Percentiles rank a stretch among this genome's conserved stretches.
Evolutionary conservation across 1,139 yeast genomes (phyloP).

Genomic region (Citeromyces siamensis): DNA sequence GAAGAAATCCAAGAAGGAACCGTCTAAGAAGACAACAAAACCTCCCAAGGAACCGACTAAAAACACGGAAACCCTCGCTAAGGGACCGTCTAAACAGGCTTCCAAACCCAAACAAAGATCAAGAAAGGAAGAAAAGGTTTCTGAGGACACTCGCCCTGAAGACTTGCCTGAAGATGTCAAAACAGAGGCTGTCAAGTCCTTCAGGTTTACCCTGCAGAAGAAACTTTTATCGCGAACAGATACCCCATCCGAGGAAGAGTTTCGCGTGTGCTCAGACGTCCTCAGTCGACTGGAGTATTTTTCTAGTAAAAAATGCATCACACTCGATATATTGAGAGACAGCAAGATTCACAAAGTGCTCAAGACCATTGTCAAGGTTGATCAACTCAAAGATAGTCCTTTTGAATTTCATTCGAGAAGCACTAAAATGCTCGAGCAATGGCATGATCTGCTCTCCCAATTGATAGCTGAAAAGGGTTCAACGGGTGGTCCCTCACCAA

Average conservation of each 20-base stretch:
- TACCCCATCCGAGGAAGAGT: constrained; percentile 34
- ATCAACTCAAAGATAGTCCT: constrained; percentile 30
- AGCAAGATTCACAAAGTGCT: constrained; percentile 43
- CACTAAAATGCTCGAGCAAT: constrained; percentile 27
- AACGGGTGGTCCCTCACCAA: no score
- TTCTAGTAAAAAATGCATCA: constrained; percentile 34
- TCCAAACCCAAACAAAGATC: constrained; percentile 1
- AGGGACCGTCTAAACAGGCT: background rate
- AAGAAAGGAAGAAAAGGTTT: constrained; percentile 5
- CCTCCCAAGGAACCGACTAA: constrained; percentile 9
- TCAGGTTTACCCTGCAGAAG: constrained; percentile 10
- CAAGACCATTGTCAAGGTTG: constrained; percentile 32
- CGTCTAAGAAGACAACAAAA: constrained; percentile 12
- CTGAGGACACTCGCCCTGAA: constrained; percentile 10
- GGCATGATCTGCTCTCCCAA: constrained; percentile 18
- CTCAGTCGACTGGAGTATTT: constrained; percentile 36
- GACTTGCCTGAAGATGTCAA: constrained; percentile 9
- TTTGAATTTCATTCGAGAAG: constrained; percentile 36
- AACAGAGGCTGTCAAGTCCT: constrained; percentile 8
- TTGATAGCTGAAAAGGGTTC: constrained; percentile 1
- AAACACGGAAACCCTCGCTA: constrained; percentile 9
- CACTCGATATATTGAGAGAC: constrained; percentile 31
- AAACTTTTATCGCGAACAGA: constrained; percentile 16
- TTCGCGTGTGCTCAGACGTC: constrained; percentile 37
- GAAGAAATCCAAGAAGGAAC: constrained; percentile 13